Base-by-base conservation (phyloP, 345 rosid genomes). In the Arabidopsis thaliana region DNA sequence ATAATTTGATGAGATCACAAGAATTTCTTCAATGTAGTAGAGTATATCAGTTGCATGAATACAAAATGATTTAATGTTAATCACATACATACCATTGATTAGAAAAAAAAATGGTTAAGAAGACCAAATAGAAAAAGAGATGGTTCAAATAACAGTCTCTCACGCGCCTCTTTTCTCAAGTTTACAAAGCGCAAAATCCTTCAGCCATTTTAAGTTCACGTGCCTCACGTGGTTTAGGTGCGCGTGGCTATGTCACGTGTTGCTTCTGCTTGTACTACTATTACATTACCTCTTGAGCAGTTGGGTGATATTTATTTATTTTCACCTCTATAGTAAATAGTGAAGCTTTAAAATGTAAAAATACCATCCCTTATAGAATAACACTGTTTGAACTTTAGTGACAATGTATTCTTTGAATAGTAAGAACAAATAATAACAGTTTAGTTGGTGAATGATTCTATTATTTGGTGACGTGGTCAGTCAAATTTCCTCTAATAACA, bases 391-490 rank as follows among this genome's bases (percentile, higher is more conserved):
- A 46, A 46, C 51, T 7, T 46, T 46, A n/a, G 53, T 49, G 25
- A 48, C 24, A 22, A 6, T 59, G 14, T 20, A 34, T 44, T 34
- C 7, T 41, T 28, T 32, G 40, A 49, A 59, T 7, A 32, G 74
- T 75, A 51, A 50, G 50, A 67, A n/a, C 5, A 36, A 34, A 55
- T 34, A 36, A 6, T 11, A 64, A 56, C 14, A 65, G 16, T 52
- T 32, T 53, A 28, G 50, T 68, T 41, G 50, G 66, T 61, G 52
- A 44, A 28, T 52, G 2, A 8, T 14, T 55, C 10, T 33, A n/a
- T 16, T 59, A 25, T n/a, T 5, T 13, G 60, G 74, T 56, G 80
- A 56, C 71, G 67, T 77, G 45, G 59, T 36, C 51, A 33, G 34
- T 62, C 80, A 65, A 65, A 28, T 44, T 72, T 66, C 62, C 45